Base-by-base conservation (phyloP, 495 filamentous ascomycete genomes). In the Lepidopterella palustris region DNA sequence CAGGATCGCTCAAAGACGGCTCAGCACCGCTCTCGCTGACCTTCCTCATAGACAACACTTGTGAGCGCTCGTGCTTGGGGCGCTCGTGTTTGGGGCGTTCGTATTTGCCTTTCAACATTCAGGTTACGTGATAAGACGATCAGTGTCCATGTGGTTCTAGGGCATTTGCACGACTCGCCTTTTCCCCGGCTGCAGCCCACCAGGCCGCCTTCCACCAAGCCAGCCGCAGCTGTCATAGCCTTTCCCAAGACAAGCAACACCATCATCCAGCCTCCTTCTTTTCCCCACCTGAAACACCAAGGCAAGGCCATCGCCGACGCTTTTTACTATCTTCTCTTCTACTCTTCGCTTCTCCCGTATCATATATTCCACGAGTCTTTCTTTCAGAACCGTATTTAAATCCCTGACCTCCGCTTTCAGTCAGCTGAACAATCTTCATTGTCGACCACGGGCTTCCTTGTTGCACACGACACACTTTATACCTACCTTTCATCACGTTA, bases 301-400 rank as follows among this genome's bases (percentile, higher is more conserved):
- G 32, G 13, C 35, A 42, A 42, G 35, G 35, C 35, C 35, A 42
- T 18, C 13, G 35, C 35, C 35, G 35, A 42, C 13, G 13, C 47
- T 42, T 20, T 42, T 42, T 20, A 20, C 13, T 20, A 42, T 27
- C 23, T 47, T 26, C n/a, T 57, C 32, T 40, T 45, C 57, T 50
- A 42, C 50, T 57, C 24, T 57, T 25, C 63, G n/a, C 58, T 61
- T 65, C 58, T 61, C 61, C 49, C 53, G 63, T 65, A 62, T 61
- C 40, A 53, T 65, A 61, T 55, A 45, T 54, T 57, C 47, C 11
- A 50, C 48, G 24, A 18, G 51, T 45, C 56, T 45, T 50, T 59
- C 61, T 31, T 64, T 64, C 57, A 31, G 8, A 26, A 47, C 53
- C 53, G 5, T 48, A 39, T 51, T 58, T 59, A 20, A 29, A 24